Evolutionary conservation across 306 rosid genomes (phyloP).

Genomic region (Macrotyloma uniflorum): DNA sequence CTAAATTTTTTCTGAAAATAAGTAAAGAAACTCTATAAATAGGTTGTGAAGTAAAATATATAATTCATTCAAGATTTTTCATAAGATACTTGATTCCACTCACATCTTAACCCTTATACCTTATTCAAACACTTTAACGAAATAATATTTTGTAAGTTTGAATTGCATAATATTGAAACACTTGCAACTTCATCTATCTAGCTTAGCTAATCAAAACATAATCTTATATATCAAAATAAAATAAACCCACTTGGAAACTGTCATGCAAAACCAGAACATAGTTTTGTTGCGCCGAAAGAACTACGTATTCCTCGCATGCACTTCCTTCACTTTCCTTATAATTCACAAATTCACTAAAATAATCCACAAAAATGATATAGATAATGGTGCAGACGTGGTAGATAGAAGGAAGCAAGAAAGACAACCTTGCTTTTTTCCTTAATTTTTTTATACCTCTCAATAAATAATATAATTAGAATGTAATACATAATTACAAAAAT

Average conservation of each 20-base stretch:
- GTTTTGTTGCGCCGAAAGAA: background rate
- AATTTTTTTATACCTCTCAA: too few species aligned
- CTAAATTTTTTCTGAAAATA: too few species aligned
- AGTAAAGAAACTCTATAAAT: too few species aligned
- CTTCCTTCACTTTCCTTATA: background rate
- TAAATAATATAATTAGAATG: too few species aligned
- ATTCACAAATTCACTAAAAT: background rate
- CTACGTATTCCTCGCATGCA: background rate
- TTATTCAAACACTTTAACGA: too few species aligned
- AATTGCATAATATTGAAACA: too few species aligned
- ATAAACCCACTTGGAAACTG: constrained; percentile 10
- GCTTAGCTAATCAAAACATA: background rate
- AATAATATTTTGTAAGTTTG: too few species aligned
- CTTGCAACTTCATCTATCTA: constrained; percentile 4
- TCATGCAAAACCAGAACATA: constrained; percentile 24
- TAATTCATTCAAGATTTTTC: too few species aligned
- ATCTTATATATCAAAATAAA: background rate
- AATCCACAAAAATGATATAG: background rate
- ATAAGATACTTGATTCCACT: too few species aligned
- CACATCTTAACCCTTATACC: too few species aligned
- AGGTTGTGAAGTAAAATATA: too few species aligned
- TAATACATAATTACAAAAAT: too few species aligned
- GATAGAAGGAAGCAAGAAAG: background rate
- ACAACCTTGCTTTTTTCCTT: background rate
- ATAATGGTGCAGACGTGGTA: background rate